A percentile compares a stretch with the other conserved stretches of the same genome.
Evolutionary conservation across 805 yeast species (phyloP).

Genomic region (Blastobotrys parvus): DNA sequence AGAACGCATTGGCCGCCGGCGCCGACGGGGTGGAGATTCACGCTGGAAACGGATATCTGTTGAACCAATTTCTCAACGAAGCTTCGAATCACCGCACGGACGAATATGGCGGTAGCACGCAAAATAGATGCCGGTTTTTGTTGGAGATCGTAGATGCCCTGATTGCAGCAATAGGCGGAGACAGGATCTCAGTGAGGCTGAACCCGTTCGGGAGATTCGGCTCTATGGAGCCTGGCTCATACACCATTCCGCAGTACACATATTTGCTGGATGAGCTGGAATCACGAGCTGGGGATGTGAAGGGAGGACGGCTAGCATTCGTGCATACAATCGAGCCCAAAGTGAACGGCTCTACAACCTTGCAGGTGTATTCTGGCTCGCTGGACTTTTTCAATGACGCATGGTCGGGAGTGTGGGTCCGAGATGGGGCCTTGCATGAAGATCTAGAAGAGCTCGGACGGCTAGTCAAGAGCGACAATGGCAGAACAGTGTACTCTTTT

Average conservation of each 20-base stretch:
- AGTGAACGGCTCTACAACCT: conserved; percentile 22
- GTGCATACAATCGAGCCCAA: conserved; percentile 42
- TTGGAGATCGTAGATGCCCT: conserved; percentile 41
- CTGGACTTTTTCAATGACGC: conserved; percentile 25
- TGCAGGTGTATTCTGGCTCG: conserved; percentile 11
- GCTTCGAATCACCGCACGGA: conserved; percentile 48
- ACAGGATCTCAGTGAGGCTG: conserved; percentile 29
- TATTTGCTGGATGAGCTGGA: conserved; percentile 37
- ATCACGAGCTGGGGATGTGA: conserved; percentile 25
- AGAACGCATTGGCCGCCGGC: conserved; percentile 43
- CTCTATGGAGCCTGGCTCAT: conserved; percentile 19
- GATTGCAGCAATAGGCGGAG: conserved; percentile 29
- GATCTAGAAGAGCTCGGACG: conserved; percentile 15
- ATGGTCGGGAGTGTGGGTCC: conserved; percentile 39
- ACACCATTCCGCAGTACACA: conserved; percentile 33
- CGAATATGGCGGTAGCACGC: conserved; percentile 55
- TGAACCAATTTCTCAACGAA: conserved; percentile 40
- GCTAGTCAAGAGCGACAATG: conserved; percentile 15
- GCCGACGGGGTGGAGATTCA: conserved; percentile 62
- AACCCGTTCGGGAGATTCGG: conserved; percentile 32
- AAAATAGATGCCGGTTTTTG: conserved; percentile 45
- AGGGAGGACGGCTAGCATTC: conserved; percentile 34
- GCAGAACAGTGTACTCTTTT: conserved; percentile 30
- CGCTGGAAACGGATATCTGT: conserved; percentile 54
- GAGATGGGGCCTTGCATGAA: conserved; percentile 31